phyloP scores from a whole-genome alignment of 2,329 filamentous ascomycete genomes.

The Neonectria sp. region DNA sequence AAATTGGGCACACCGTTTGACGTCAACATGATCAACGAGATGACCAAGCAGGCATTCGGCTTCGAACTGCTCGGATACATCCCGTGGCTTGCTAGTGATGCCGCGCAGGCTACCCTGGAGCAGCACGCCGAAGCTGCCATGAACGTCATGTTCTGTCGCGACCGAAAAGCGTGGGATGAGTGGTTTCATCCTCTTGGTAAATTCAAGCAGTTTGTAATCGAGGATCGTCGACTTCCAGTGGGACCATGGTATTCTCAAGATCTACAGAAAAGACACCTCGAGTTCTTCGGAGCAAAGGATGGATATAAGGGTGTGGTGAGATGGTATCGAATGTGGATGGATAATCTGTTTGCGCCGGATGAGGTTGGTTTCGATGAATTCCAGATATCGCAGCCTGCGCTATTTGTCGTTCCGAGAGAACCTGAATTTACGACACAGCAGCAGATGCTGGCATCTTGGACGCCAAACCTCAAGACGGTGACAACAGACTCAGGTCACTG shows the following conservation, averaged over 20 bases:
- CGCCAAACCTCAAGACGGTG: conserved; percentile 54
- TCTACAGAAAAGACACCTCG: conserved; percentile 43
- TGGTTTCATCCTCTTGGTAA: conserved; percentile 48
- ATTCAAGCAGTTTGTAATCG: conserved; percentile 48
- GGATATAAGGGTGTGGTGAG: conserved; percentile 50
- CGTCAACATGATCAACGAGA: conserved; percentile 49
- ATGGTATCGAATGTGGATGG: conserved; percentile 52
- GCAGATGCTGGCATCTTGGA: conserved; percentile 48
- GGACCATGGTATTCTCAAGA: conserved; percentile 47
- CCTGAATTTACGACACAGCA: conserved; percentile 36
- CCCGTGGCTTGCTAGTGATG: conserved; percentile 42
- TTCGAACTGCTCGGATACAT: conserved; percentile 53
- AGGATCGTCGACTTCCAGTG: conserved; percentile 38
- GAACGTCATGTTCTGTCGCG: conserved; percentile 49
- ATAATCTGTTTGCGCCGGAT: conserved; percentile 47
- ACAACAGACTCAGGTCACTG: conserved; percentile 54
- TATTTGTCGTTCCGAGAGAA: conserved; percentile 44
- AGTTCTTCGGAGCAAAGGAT: conserved; percentile 37
- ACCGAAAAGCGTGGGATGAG: conserved; percentile 42
- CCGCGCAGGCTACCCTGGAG: conserved; percentile 42
- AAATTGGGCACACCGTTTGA: conserved; percentile 49
- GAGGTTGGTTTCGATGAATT: conserved; percentile 42
- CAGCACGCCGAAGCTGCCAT: conserved; percentile 44
- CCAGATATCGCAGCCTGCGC: conserved; percentile 35
- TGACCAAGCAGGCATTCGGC: conserved; percentile 49